Percentiles rank a stretch among this genome's conserved stretches.
These are phyloP conservation scores for Cryptococcus amylolentus DNA, from an alignment of 1,284 basidiomycete species.

Conservation along the genomic window DNA sequence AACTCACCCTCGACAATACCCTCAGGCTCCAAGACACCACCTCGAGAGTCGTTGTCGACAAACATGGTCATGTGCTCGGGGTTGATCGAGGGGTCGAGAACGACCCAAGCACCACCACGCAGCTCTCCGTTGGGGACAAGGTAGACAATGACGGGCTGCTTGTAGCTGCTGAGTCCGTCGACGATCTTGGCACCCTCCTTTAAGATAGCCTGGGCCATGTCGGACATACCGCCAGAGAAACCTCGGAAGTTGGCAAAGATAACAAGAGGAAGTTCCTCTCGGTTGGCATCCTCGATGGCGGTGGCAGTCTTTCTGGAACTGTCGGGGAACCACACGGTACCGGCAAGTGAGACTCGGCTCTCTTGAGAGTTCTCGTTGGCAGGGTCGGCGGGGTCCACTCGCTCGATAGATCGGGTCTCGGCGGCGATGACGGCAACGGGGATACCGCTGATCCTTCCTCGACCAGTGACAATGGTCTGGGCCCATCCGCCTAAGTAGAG, in stretches of 20 bases:
- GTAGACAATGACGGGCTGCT: constrained; percentile 98
- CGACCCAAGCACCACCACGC: constrained; percentile 99
- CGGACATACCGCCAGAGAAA: constrained; percentile 82
- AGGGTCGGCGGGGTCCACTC: constrained; percentile 96
- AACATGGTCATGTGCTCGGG: constrained; percentile 99
- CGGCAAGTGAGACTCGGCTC: constrained; percentile 97
- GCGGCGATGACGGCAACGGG: constrained; percentile 98
- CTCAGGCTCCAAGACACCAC: constrained; percentile 96
- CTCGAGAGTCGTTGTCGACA: constrained; percentile 90
- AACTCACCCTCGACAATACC: constrained; percentile 74
- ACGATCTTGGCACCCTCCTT: constrained; percentile 97
- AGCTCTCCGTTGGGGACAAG: constrained; percentile 98
- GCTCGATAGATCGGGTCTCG: constrained; percentile 84
- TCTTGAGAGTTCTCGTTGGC: constrained; percentile 97
- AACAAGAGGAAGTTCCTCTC: constrained; percentile 92
- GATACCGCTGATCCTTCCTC: constrained; percentile 93
- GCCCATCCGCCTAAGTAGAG: constrained; percentile 74
- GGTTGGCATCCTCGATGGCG: constrained; percentile 97
- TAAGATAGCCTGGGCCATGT: constrained; percentile 78
- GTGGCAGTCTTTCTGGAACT: constrained; percentile 99
- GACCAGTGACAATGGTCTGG: constrained; percentile 90
- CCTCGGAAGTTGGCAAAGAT: constrained; percentile 99
- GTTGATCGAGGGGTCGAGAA: constrained; percentile 96
- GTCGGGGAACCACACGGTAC: constrained; percentile 99
- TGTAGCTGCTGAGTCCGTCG: constrained; percentile 94